phyloP scores from a whole-genome alignment of 2,329 filamentous ascomycete genomes.

The Fusarium odoratissimum region DNA sequence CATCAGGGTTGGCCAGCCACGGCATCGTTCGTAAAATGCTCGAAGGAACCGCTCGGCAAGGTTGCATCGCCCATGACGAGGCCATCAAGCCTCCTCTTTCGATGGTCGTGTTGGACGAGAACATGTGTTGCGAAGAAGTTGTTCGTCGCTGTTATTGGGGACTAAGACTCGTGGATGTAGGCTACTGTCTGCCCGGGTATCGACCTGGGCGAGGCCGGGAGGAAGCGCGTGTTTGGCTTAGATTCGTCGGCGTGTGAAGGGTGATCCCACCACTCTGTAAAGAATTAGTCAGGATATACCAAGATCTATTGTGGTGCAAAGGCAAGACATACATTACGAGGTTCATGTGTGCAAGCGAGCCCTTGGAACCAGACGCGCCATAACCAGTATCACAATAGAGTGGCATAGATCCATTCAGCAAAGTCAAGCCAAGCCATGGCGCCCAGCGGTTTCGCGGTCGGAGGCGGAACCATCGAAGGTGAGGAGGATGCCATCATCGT shows the following conservation, averaged over 20 bases:
- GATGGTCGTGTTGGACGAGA: background rate
- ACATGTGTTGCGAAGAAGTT: rapidly evolving
- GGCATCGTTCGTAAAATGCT: background rate
- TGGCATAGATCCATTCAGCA: rapidly evolving
- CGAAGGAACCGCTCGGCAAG: background rate
- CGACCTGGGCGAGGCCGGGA: background rate
- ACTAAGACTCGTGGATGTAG: background rate
- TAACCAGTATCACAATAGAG: rapidly evolving
- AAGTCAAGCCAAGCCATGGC: rapidly evolving
- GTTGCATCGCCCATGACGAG: too few relatives aligned
- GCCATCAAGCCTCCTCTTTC: background rate
- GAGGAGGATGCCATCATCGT: background rate
- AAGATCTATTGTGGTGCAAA: too few relatives aligned
- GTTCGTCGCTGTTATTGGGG: background rate
- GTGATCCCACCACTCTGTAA: background rate
- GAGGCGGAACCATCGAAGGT: too few relatives aligned
- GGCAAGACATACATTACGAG: background rate
- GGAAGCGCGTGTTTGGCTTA: background rate
- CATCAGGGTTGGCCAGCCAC: too few relatives aligned
- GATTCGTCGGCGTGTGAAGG: background rate
- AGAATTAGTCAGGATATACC: background rate
- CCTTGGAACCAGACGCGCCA: background rate
- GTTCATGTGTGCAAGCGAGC: rapidly evolving
- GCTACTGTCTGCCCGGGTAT: background rate
- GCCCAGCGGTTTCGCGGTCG: too few relatives aligned